These are phyloP conservation scores for Pisolithus tinctorius DNA, from an alignment of 768 basidiomycete species.

Conservation along the genomic window DNA sequence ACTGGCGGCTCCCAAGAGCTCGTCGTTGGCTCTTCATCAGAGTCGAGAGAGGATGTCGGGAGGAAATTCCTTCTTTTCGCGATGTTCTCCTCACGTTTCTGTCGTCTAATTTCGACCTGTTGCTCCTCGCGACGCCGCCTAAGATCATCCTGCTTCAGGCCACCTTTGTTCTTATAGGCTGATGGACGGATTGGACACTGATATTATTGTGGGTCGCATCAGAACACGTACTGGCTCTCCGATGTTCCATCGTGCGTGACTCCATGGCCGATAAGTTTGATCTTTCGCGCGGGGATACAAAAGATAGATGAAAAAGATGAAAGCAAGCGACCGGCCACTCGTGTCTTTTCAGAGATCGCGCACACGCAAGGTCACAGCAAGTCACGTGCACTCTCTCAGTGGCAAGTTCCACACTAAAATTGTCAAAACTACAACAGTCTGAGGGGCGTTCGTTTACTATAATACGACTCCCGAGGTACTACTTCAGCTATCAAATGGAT, in stretches of 20 bases:
- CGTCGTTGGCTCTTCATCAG: conserved; percentile 80
- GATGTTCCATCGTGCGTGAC: conserved; percentile 68
- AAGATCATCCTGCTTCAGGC: conserved; percentile 86
- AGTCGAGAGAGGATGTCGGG: conserved; percentile 66
- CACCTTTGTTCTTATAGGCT: conserved; percentile 92
- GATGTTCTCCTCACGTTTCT: conserved; percentile 98
- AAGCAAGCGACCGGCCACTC: neutral
- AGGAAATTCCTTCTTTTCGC: conserved; percentile 95
- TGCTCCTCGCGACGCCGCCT: conserved; percentile 96
- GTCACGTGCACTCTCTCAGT: too few species aligned
- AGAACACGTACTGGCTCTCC: conserved; percentile 56
- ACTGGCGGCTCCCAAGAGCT: conserved; percentile 77
- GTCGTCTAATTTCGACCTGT: conserved; percentile 97
- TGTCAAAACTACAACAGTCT: neutral
- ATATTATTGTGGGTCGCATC: conserved; percentile 4
- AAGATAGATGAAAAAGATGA: conserved; percentile 1
- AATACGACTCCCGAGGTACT: neutral
- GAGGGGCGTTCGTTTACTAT: neutral
- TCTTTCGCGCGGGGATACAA: conserved; percentile 3
- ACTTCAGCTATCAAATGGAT: conserved; percentile 60
- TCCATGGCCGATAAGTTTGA: conserved; percentile 33
- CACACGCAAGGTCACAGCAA: neutral
- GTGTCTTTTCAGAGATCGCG: neutral
- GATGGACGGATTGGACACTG: conserved; percentile 31
- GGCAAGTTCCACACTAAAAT: too few species aligned